A percentile compares a stretch with the other conserved stretches of the same genome.
These are phyloP conservation scores for Pichia phayaonensis DNA, from an alignment of 805 yeast genomes.

Conservation along the genomic window DNA sequence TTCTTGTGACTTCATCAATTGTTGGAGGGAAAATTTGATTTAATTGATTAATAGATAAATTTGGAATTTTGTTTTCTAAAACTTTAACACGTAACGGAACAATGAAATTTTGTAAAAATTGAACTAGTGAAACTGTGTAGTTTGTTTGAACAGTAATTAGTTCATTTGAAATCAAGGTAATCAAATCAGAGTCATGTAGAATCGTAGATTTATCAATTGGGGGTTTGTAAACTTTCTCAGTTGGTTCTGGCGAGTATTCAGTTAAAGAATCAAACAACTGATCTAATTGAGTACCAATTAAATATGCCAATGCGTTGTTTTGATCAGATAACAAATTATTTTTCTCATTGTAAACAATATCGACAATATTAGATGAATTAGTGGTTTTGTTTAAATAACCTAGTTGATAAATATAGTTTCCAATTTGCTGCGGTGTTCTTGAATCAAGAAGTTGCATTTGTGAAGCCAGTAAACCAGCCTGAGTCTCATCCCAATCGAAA, in stretches of 20 bases:
- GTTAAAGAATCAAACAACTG: constrained; percentile 82
- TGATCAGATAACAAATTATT: constrained; percentile 31
- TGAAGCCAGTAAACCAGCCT: constrained; percentile 76
- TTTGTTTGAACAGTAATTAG: constrained; percentile 64
- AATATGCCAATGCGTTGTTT: constrained; percentile 68
- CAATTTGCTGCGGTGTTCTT: constrained; percentile 49
- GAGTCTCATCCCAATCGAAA: constrained; percentile 67
- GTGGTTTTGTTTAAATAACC: constrained; percentile 39
- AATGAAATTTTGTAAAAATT: constrained; percentile 68
- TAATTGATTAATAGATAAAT: constrained; percentile 53
- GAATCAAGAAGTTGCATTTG: constrained; percentile 48
- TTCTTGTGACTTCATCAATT: constrained; percentile 85
- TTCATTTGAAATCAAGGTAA: constrained; percentile 56
- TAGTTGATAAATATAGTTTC: constrained; percentile 46
- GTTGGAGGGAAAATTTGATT: constrained; percentile 90
- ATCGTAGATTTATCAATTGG: constrained; percentile 31
- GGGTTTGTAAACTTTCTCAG: constrained; percentile 61
- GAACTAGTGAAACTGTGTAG: constrained; percentile 63
- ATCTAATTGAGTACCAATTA: constrained; percentile 80
- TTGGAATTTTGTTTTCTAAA: constrained; percentile 44
- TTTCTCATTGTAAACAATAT: constrained; percentile 54
- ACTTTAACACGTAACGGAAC: constrained; percentile 72
- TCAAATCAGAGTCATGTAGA: constrained; percentile 25
- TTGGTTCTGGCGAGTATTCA: constrained; percentile 87
- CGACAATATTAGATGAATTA: constrained; percentile 51